Evolutionary conservation across 345 rosid genomes (phyloP).

Genomic region (Aquilaria sinensis): DNA sequence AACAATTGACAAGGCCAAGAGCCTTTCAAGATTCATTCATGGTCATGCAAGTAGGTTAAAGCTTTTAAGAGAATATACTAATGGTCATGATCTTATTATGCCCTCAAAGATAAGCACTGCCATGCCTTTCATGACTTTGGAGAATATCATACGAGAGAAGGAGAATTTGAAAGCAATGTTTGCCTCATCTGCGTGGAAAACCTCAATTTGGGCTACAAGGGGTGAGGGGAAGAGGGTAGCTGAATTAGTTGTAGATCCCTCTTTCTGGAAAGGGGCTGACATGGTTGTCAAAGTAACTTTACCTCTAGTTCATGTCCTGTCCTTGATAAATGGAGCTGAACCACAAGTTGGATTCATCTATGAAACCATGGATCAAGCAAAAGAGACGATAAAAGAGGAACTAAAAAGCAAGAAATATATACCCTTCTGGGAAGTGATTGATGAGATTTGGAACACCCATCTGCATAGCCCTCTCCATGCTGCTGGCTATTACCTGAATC

Average conservation of each 20-base stretch:
- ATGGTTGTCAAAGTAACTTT: slow-evolving; percentile 34
- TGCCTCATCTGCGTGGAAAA: slow-evolving; percentile 33
- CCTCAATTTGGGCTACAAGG: slow-evolving; percentile 21
- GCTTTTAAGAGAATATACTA: slow-evolving; percentile 20
- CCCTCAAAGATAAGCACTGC: slow-evolving; percentile 33
- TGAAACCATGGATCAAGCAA: slow-evolving; percentile 51
- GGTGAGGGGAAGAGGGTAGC: slow-evolving; percentile 29
- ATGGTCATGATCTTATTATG: slow-evolving; percentile 23
- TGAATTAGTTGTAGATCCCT: slow-evolving; percentile 24
- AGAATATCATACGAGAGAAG: slow-evolving; percentile 35
- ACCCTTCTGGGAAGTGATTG: slow-evolving; percentile 50
- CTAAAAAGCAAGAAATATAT: slow-evolving; percentile 24
- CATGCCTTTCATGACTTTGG: slow-evolving; percentile 34
- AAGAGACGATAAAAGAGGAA: slow-evolving; percentile 37
- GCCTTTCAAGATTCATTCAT: slow-evolving; percentile 27
- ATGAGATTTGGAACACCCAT: slow-evolving; percentile 47
- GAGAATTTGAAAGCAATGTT: slow-evolving; percentile 37
- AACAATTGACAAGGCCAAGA: slow-evolving; percentile 32
- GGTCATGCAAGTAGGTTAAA: slow-evolving; percentile 21
- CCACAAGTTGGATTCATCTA: slow-evolving; percentile 54
- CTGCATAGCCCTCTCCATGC: slow-evolving; percentile 64
- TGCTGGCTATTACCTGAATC: slow-evolving; percentile 61
- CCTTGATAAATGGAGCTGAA: slow-evolving; percentile 25
- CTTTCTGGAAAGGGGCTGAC: slow-evolving; percentile 45
- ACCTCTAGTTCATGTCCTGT: slow-evolving; percentile 35